phyloP scores from a whole-genome alignment of 2,329 filamentous ascomycete genomes.

The Fusarium sublunatum region DNA sequence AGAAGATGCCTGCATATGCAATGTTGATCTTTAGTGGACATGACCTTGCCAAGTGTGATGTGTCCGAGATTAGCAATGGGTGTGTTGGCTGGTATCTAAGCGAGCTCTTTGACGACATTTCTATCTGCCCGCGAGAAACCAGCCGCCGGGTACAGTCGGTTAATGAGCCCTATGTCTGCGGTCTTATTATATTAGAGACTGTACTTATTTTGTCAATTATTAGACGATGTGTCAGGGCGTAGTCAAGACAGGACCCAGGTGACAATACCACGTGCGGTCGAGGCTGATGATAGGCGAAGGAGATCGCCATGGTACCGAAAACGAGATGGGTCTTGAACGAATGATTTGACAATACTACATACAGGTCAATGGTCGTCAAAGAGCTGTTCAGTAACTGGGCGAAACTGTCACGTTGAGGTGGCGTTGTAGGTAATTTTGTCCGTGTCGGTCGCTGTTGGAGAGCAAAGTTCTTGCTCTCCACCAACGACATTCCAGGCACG shows the following conservation, averaged over 20 bases:
- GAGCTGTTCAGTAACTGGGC: conserved; percentile 18
- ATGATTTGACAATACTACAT: conserved; percentile 12
- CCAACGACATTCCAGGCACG: conserved; percentile 11
- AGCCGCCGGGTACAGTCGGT: background rate
- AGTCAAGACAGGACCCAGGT: conserved; percentile 9
- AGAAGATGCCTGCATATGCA: conserved; percentile 26
- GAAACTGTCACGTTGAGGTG: conserved; percentile 21
- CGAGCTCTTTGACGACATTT: background rate
- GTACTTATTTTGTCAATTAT: no score
- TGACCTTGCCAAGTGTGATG: conserved; percentile 22
- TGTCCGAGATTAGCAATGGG: conserved; percentile 1
- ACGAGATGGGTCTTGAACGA: conserved; percentile 22
- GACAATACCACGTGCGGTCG: conserved; percentile 25
- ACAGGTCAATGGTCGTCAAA: conserved; percentile 13
- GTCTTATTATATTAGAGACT: background rate
- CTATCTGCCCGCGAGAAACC: background rate
- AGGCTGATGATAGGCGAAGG: conserved; percentile 30
- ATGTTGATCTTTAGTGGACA: conserved; percentile 29
- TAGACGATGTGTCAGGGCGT: background rate
- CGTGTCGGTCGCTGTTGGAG: background rate
- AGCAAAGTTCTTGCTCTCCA: background rate
- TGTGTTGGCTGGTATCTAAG: conserved; percentile 10
- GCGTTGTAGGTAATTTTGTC: conserved; percentile 1
- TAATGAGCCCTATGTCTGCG: background rate
- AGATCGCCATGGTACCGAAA: conserved; percentile 9